These are phyloP conservation scores for Backusella morwellensis DNA, from an alignment of 192 early-diverging fungal species.

Conservation along the genomic window DNA sequence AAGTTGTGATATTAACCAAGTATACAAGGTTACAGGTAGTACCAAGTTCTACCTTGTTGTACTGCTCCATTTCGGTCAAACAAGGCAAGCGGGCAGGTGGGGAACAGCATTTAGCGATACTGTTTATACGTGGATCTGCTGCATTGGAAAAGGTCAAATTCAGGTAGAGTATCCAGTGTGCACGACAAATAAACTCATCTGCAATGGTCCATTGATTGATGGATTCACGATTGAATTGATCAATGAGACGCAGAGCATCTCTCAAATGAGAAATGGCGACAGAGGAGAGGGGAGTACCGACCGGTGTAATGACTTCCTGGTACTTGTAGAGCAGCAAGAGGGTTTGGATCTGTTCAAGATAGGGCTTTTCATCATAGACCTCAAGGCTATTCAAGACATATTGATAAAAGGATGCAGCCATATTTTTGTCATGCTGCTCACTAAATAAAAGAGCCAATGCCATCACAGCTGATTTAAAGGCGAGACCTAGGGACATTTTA, in stretches of 20 bases:
- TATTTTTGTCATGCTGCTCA: background rate
- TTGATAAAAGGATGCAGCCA: conserved; percentile 7
- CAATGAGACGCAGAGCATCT: background rate
- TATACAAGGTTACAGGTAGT: background rate
- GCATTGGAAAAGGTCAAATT: background rate
- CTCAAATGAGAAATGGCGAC: background rate
- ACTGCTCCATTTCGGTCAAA: background rate
- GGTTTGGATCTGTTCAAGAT: background rate
- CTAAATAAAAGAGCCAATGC: background rate
- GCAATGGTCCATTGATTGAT: background rate
- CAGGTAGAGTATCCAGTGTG: conserved; percentile 11
- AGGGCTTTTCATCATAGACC: background rate
- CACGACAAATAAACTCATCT: background rate
- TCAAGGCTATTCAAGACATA: background rate
- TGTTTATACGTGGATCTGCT: background rate
- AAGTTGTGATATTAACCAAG: background rate
- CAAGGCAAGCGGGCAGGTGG: background rate
- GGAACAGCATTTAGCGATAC: background rate
- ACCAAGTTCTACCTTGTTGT: background rate
- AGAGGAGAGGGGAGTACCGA: background rate
- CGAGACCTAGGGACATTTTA: background rate
- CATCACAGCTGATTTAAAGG: background rate
- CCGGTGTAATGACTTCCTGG: conserved; percentile 13
- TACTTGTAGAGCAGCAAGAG: conserved; percentile 15
- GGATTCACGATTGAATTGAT: background rate